These are phyloP conservation scores for Otatea glauca DNA, from an alignment of 176 grass and related monocot species.

Conservation along the genomic window DNA sequence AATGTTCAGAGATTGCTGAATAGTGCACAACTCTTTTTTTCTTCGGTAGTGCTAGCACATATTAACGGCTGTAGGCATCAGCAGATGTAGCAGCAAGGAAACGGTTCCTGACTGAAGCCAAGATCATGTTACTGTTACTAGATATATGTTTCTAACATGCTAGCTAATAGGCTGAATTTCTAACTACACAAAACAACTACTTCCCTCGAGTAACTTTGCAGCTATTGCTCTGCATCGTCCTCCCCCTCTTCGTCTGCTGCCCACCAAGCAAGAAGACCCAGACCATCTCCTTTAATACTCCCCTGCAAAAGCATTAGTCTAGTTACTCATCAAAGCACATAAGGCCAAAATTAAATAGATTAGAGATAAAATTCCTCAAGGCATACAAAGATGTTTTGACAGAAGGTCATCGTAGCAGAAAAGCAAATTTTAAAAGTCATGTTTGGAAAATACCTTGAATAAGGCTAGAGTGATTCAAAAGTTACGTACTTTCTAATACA, in stretches of 20 bases:
- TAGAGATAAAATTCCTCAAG: neutral
- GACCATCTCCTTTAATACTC: slow-evolving; percentile 83
- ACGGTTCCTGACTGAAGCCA: neutral
- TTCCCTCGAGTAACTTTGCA: slow-evolving; percentile 12
- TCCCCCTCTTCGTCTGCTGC: slow-evolving; percentile 41
- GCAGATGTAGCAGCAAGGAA: neutral
- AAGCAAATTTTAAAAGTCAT: neutral
- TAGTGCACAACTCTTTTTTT: neutral
- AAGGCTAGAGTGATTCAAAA: neutral
- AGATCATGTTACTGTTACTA: neutral
- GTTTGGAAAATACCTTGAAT: neutral
- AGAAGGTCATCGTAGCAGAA: neutral
- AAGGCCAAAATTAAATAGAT: slow-evolving; percentile 1
- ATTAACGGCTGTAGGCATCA: neutral
- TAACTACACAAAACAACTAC: neutral
- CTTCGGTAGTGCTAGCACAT: neutral
- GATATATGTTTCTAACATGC: neutral
- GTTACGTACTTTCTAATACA: neutral
- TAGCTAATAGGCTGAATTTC: slow-evolving; percentile 21
- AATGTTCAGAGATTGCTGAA: neutral
- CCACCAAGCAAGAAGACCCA: slow-evolving; percentile 91
- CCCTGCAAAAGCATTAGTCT: slow-evolving; percentile 56
- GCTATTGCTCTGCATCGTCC: slow-evolving; percentile 41
- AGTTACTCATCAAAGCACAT: slow-evolving; percentile 2
- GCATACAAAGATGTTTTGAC: slow-evolving; percentile 9